phyloP scores from a whole-genome alignment of 306 rosid genomes.

The Spatholobus suberectus region DNA sequence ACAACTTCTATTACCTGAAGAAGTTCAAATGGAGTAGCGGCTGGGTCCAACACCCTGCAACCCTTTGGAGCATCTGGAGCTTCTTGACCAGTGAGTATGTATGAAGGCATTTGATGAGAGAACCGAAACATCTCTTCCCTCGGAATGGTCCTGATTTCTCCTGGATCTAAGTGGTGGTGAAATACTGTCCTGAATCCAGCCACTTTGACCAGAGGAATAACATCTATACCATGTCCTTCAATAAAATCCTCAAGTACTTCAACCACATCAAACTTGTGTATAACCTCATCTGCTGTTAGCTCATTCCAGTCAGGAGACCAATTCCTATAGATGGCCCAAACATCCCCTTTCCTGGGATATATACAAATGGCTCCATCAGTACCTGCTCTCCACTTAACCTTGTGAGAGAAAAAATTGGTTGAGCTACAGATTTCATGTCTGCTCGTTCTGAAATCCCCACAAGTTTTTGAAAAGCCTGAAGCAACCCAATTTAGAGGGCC shows the following conservation, averaged over 20 bases:
- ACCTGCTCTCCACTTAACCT: constrained; percentile 74
- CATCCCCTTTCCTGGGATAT: constrained; percentile 84
- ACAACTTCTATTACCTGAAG: constrained; percentile 64
- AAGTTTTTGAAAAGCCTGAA: constrained; percentile 74
- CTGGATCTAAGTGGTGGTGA: constrained; percentile 68
- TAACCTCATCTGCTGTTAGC: constrained; percentile 66
- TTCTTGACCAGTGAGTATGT: constrained; percentile 74
- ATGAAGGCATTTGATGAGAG: constrained; percentile 88
- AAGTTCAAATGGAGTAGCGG: constrained; percentile 80
- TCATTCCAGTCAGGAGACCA: constrained; percentile 95
- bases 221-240: constrained; percentile 71
- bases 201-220: constrained; percentile 84
- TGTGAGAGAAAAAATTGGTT: constrained; percentile 78
- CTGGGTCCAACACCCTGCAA: constrained; percentile 95
- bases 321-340: constrained; percentile 91
- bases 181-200: constrained; percentile 89
- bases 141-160: constrained; percentile 62
- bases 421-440: constrained; percentile 58
- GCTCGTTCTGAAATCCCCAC: constrained; percentile 78
- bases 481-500: constrained; percentile 68
- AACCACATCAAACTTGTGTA: constrained; percentile 78
- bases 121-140: constrained; percentile 80
- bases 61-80: constrained; percentile 79
- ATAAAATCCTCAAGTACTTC: constrained; percentile 76
- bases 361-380: constrained; percentile 63